Evolutionary conservation across 352 stramenopile species (phyloP).

Genomic region (Phytophthora crassamura): DNA sequence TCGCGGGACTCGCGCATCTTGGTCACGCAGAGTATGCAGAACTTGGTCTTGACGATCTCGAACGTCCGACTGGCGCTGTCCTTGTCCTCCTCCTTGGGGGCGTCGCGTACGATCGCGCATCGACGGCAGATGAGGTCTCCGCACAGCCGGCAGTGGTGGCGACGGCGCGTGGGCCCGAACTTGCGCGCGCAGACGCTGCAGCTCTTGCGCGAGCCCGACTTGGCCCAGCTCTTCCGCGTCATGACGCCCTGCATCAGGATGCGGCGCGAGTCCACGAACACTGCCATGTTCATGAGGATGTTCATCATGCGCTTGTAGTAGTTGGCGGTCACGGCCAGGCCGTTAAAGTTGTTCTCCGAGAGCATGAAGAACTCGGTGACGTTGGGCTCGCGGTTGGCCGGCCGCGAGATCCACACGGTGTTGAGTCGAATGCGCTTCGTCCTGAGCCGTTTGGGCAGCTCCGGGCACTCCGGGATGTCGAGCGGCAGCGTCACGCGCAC

Average conservation of each 20-base stretch:
- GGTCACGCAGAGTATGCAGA: constrained; percentile 69
- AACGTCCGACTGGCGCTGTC: constrained; percentile 47
- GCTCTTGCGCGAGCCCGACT: constrained; percentile 47
- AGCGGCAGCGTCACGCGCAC: constrained; percentile 72
- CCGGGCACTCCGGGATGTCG: constrained; percentile 68
- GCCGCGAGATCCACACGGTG: constrained; percentile 58
- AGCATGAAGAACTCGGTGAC: constrained; percentile 72
- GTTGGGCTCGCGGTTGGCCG: constrained; percentile 36
- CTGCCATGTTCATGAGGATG: constrained; percentile 64
- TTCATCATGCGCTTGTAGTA: constrained; percentile 71
- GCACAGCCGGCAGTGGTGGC: constrained; percentile 83
- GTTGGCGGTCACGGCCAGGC: constrained; percentile 35
- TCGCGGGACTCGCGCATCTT: constrained; percentile 53
- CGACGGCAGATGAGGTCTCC: constrained; percentile 82
- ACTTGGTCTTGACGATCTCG: constrained; percentile 71
- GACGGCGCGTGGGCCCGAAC: constrained; percentile 67
- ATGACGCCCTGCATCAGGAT: constrained; percentile 66
- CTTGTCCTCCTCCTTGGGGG: constrained; percentile 39
- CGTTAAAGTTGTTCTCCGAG: constrained; percentile 64
- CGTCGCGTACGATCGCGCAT: constrained; percentile 65
- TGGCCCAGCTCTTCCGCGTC: constrained; percentile 53
- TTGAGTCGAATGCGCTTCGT: constrained; percentile 64
- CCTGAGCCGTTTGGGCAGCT: constrained; percentile 54
- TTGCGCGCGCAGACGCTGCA: constrained; percentile 72
- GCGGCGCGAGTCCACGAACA: constrained; percentile 64